Evolutionary conservation across 2,329 filamentous ascomycete species (phyloP).

Genomic region (Ploettnerulaceae sp.): DNA sequence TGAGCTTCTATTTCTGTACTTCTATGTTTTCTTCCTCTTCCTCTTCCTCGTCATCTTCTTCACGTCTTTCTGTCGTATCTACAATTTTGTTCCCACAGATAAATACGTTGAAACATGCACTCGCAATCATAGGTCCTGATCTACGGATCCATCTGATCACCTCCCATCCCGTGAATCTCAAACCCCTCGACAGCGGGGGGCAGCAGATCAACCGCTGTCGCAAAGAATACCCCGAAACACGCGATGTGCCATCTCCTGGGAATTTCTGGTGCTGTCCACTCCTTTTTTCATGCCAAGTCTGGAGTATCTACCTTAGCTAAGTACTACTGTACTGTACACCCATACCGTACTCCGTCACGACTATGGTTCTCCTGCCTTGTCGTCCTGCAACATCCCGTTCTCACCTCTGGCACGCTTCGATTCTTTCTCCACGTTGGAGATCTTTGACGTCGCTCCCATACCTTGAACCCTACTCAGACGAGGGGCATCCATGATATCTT

Average conservation of each 20-base stretch:
- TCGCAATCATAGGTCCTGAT: too few species aligned
- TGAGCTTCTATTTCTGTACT: too few species aligned
- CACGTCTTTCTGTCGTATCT: too few species aligned
- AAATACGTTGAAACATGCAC: too few species aligned
- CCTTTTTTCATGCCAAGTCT: background rate
- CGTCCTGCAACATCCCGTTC: background rate
- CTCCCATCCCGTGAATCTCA: background rate
- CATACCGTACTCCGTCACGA: background rate
- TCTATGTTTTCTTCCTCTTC: too few species aligned
- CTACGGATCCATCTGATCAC: background rate
- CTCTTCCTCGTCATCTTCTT: too few species aligned
- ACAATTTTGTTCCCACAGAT: too few species aligned
- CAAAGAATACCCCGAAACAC: slow-evolving; percentile 4
- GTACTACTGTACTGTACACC: background rate
- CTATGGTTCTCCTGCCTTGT: background rate
- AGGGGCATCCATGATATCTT: background rate
- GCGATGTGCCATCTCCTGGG: slow-evolving; percentile 9
- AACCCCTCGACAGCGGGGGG: background rate
- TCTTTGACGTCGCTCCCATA: background rate
- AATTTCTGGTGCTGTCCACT: background rate
- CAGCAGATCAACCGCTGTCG: background rate
- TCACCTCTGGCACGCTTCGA: slow-evolving; percentile 2
- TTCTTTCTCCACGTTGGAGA: slow-evolving; percentile 4
- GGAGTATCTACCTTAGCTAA: too few species aligned
- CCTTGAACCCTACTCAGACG: slow-evolving; percentile 1